Conservation (phyloP, 169 alveolate genomes). For the Babesia caballi region DNA sequence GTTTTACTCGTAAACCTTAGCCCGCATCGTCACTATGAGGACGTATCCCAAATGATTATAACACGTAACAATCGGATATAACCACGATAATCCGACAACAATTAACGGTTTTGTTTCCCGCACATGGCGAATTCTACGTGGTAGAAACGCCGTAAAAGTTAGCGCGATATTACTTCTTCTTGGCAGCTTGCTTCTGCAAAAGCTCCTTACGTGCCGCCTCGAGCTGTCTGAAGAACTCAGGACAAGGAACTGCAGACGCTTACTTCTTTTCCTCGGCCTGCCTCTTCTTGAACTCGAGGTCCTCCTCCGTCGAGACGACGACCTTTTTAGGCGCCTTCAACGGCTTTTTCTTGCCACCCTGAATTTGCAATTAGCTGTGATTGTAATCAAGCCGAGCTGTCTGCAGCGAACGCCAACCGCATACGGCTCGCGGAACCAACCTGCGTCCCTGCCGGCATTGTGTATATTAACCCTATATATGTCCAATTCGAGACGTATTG, state of each 20-base stretch:
- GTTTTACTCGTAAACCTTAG: too few relatives aligned
- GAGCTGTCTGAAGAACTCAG: constrained; percentile 4
- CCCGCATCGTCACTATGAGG: too few relatives aligned
- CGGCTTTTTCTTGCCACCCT: constrained; percentile 81
- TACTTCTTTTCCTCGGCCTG: constrained; percentile 73
- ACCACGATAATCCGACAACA: too few relatives aligned
- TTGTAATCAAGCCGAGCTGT: too few relatives aligned
- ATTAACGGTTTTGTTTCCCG: too few relatives aligned
- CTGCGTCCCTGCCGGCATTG: constrained; percentile 71
- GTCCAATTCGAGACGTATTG: too few relatives aligned
- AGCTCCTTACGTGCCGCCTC: constrained; percentile 63
- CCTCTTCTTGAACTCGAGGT: constrained; percentile 70
- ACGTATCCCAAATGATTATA: too few relatives aligned
- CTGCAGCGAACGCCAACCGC: too few relatives aligned
- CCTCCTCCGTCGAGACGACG: constrained; percentile 70
- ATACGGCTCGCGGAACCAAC: background rate
- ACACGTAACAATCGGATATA: too few relatives aligned
- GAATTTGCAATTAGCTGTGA: background rate
- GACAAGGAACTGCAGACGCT: background rate
- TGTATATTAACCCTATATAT: too few relatives aligned
- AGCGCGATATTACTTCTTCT: constrained; percentile 47
- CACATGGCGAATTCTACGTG: too few relatives aligned
- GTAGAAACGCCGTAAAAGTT: too few relatives aligned
- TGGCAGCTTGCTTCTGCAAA: constrained; percentile 51
- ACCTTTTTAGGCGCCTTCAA: constrained; percentile 73